phyloP scores from a whole-genome alignment of 2,329 filamentous ascomycete genomes.

The Lasiodiplodia citricola region DNA sequence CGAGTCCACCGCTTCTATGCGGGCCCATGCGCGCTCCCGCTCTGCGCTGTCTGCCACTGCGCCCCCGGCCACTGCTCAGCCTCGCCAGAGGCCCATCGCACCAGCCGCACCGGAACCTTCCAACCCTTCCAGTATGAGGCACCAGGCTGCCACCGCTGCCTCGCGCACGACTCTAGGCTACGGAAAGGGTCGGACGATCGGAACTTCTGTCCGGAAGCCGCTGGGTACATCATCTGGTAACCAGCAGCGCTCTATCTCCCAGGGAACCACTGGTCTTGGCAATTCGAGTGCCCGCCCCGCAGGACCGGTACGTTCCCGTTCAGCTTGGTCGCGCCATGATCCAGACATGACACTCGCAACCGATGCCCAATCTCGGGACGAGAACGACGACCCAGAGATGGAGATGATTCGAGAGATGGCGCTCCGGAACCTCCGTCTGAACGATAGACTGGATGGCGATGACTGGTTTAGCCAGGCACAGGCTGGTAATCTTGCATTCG shows the following conservation, averaged over 20 bases:
- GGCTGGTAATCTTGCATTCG: constrained; percentile 16
- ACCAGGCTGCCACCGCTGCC: constrained; percentile 66
- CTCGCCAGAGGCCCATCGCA: constrained; percentile 40
- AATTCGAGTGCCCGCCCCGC: background rate
- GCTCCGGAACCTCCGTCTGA: constrained; percentile 10
- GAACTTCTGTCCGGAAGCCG: constrained; percentile 42
- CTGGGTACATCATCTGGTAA: constrained; percentile 23
- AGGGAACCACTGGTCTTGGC: background rate
- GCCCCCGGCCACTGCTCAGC: constrained; percentile 41
- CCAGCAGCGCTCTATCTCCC: constrained; percentile 33
- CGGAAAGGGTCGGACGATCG: constrained; percentile 71
- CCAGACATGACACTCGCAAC: constrained; percentile 39
- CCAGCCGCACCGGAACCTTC: constrained; percentile 31
- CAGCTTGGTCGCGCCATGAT: constrained; percentile 40
- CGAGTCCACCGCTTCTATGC: constrained; percentile 10
- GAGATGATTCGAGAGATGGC: constrained; percentile 42
- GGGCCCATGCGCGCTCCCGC: constrained; percentile 19
- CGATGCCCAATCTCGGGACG: constrained; percentile 28
- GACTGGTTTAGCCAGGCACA: constrained; percentile 21
- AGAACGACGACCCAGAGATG: constrained; percentile 35
- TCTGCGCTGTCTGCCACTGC: constrained; percentile 46
- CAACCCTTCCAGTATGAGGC: constrained; percentile 60
- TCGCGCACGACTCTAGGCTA: constrained; percentile 87
- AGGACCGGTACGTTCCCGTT: constrained; percentile 27
- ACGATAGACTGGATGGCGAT: background rate